Conservation (phyloP, 2,329 filamentous ascomycete species). For the Aspergillus uvarum region DNA sequence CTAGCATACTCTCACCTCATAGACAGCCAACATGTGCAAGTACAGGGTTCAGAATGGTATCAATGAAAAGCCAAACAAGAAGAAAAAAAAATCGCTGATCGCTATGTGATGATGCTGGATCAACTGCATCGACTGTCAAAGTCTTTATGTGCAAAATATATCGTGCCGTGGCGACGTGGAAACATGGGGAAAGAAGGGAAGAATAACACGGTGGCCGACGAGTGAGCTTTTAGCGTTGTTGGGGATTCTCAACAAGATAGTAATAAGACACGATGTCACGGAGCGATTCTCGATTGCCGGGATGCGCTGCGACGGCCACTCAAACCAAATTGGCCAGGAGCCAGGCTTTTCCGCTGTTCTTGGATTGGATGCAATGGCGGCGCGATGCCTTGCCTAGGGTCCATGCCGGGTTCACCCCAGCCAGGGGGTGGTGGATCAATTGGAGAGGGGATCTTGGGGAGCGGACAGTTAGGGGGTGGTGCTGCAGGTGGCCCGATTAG, state of each 20-base stretch:
- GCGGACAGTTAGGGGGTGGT: conserved; percentile 35
- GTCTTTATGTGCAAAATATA: conserved; percentile 10
- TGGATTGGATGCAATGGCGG: conserved; percentile 11
- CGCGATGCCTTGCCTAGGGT: conserved; percentile 6
- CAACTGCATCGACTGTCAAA: conserved; percentile 15
- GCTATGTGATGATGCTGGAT: conserved; percentile 17
- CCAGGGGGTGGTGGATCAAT: conserved; percentile 10
- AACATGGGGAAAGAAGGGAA: neutral
- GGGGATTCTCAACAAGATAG: neutral
- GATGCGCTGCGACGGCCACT: conserved; percentile 4
- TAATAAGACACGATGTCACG: neutral
- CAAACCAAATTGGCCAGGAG: neutral
- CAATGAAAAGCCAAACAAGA: neutral
- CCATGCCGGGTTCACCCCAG: neutral
- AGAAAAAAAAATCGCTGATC: conserved; percentile 12
- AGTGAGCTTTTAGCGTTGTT: neutral
- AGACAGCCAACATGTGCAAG: neutral
- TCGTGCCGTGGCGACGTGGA: conserved; percentile 3
- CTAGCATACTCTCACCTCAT: neutral
- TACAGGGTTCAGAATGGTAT: conserved; percentile 6
- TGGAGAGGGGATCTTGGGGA: conserved; percentile 33
- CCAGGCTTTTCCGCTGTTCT: conserved; percentile 12
- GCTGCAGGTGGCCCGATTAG: conserved; percentile 32
- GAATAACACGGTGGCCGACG: neutral
- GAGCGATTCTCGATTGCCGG: conserved; percentile 3